These are phyloP conservation scores for Saitozyma sp. DNA, from an alignment of 768 basidiomycete species.

Conservation along the genomic window DNA sequence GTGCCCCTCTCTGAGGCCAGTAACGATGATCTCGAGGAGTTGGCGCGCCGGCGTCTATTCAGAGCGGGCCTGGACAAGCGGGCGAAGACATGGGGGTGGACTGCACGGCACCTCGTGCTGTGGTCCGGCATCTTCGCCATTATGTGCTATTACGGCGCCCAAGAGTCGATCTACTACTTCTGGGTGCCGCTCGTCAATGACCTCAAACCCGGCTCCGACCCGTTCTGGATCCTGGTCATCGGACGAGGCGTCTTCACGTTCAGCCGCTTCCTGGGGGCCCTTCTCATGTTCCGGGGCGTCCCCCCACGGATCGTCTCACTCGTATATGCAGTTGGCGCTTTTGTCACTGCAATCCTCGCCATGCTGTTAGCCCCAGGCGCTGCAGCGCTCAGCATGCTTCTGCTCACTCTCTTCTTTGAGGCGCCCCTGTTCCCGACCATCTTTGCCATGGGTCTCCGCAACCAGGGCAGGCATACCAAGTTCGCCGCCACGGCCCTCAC, in stretches of 20 bases:
- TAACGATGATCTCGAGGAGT: slow-evolving; percentile 35
- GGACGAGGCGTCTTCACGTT: slow-evolving; percentile 33
- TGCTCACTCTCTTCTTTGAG: slow-evolving; percentile 40
- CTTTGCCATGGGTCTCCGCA: slow-evolving; percentile 37
- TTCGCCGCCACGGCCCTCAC: slow-evolving; percentile 25
- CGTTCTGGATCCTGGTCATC: slow-evolving; percentile 22
- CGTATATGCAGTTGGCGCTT: slow-evolving; percentile 24
- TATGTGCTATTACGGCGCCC: slow-evolving; percentile 33
- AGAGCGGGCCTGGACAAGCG: slow-evolving; percentile 18
- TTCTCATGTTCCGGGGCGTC: slow-evolving; percentile 30
- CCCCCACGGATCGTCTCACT: slow-evolving; percentile 31
- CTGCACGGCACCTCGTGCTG: slow-evolving; percentile 17
- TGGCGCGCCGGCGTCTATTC: slow-evolving; percentile 17
- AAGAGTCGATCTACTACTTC: slow-evolving; percentile 31
- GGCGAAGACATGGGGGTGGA: not conserved
- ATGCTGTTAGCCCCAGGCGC: slow-evolving; percentile 17
- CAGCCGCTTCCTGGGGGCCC: slow-evolving; percentile 32
- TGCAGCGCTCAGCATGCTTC: slow-evolving; percentile 21
- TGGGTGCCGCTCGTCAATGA: slow-evolving; percentile 16
- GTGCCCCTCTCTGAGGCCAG: slow-evolving; percentile 34
- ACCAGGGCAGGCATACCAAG: slow-evolving; percentile 36
- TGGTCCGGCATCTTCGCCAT: slow-evolving; percentile 27
- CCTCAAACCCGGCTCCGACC: slow-evolving; percentile 19
- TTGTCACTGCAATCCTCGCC: slow-evolving; percentile 26
- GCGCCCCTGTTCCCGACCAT: slow-evolving; percentile 40